Conservation (phyloP, 2,329 filamentous ascomycete species). For the Trichoderma breve region DNA sequence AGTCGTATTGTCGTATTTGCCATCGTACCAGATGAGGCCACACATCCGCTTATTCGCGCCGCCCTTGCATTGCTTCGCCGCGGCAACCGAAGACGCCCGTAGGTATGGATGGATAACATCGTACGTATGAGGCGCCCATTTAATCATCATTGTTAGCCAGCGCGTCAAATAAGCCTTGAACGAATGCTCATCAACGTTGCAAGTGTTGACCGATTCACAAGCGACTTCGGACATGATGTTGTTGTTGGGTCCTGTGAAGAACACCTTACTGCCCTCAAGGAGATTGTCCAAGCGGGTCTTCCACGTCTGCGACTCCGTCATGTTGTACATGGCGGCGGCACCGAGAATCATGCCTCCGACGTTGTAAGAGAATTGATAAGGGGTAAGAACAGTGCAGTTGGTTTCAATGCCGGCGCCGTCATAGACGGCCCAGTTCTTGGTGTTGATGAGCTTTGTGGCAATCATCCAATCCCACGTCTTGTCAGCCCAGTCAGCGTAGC, state of each 20-base stretch:
- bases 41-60: conserved; percentile 58
- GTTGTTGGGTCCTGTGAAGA: conserved; percentile 52
- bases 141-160: conserved; percentile 61
- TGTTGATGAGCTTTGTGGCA: conserved; percentile 55
- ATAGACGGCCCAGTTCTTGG: conserved; percentile 56
- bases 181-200: conserved; percentile 61
- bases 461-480: conserved; percentile 69
- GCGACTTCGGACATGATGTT: conserved; percentile 64
- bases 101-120: conserved; percentile 53
- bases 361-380: conserved; percentile 69
- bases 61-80: conserved; percentile 56
- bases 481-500: conserved; percentile 76
- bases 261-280: conserved; percentile 51
- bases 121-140: conserved; percentile 61
- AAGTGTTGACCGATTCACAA: conserved; percentile 60
- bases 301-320: conserved; percentile 54
- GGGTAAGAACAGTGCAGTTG: conserved; percentile 58
- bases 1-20: conserved; percentile 55
- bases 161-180: conserved; percentile 63
- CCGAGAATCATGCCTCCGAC: conserved; percentile 64
- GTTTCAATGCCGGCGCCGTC: conserved; percentile 58
- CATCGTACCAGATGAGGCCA: conserved; percentile 58
- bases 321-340: conserved; percentile 67
- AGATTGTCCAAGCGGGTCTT: conserved; percentile 56
- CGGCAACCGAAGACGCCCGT: conserved; percentile 54